These are phyloP conservation scores for Cryptosporidium viatorum DNA, from an alignment of 169 alveolate species.

Conservation along the genomic window DNA sequence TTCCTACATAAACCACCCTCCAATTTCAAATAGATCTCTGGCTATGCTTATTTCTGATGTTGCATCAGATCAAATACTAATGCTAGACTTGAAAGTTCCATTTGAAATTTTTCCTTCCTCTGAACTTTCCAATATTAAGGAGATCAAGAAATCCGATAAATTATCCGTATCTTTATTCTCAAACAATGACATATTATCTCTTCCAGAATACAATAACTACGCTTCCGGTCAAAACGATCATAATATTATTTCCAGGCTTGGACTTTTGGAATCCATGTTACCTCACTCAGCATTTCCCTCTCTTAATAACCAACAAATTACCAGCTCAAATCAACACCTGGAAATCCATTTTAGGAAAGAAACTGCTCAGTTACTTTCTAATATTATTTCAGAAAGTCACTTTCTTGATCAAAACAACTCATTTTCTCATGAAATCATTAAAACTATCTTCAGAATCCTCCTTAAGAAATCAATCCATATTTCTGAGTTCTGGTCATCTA, in stretches of 20 bases:
- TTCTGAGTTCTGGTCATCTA: constrained; percentile 6
- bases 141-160: neutral
- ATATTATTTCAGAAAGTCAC: constrained; percentile 19
- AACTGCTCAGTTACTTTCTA: constrained; percentile 25
- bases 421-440: neutral
- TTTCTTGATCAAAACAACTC: neutral
- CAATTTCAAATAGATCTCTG: constrained; percentile 8
- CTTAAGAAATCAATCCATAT: constrained; percentile 14
- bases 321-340: neutral
- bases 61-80: constrained; percentile 22
- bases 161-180: neutral
- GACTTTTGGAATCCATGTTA: constrained; percentile 45
- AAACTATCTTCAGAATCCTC: neutral
- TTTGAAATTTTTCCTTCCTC: constrained; percentile 6
- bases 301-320: neutral
- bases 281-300: neutral
- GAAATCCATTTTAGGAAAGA: constrained; percentile 44
- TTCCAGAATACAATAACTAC: neutral
- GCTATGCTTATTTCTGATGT: constrained; percentile 18
- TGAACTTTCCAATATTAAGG: neutral
- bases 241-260: neutral
- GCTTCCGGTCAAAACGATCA: neutral
- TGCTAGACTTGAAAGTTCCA: constrained; percentile 23
- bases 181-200: constrained; percentile 3
- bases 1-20: constrained; percentile 36